Percentiles rank a stretch among this genome's conserved stretches.
These are phyloP conservation scores for Calonectria crousiana DNA, from an alignment of 2,329 filamentous ascomycete genomes.

Conservation along the genomic window DNA sequence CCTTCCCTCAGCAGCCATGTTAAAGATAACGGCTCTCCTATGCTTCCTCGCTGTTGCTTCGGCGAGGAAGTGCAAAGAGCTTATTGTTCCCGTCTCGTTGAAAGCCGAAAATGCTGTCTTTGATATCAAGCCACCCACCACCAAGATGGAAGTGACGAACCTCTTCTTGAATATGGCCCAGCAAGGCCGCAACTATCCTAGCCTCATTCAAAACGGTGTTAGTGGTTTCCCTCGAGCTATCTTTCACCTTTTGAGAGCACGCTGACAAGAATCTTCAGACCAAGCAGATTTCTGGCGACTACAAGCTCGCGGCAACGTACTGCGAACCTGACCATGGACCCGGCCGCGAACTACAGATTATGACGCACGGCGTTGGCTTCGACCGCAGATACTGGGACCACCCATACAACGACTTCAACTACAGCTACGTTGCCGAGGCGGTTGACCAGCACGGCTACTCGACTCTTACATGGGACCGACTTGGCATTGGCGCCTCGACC, in stretches of 20 bases:
- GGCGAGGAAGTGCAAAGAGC: slow-evolving; percentile 58
- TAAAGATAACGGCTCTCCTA: slow-evolving; percentile 38
- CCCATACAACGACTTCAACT: slow-evolving; percentile 68
- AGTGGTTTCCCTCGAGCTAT: slow-evolving; percentile 21
- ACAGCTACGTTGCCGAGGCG: slow-evolving; percentile 71
- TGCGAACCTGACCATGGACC: slow-evolving; percentile 66
- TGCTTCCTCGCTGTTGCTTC: slow-evolving; percentile 43
- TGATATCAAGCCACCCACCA: slow-evolving; percentile 58
- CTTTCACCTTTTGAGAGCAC: neutral
- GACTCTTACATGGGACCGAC: slow-evolving; percentile 72
- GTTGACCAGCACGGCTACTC: slow-evolving; percentile 67
- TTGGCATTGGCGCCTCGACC: slow-evolving; percentile 70
- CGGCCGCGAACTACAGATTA: slow-evolving; percentile 52
- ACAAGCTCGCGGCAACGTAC: slow-evolving; percentile 71
- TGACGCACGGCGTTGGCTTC: slow-evolving; percentile 57
- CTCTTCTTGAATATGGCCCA: slow-evolving; percentile 64
- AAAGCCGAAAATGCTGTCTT: slow-evolving; percentile 67
- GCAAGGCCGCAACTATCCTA: slow-evolving; percentile 64
- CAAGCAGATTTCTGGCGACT: slow-evolving; percentile 62
- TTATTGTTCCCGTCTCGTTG: slow-evolving; percentile 68
- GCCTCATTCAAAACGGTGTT: slow-evolving; percentile 58
- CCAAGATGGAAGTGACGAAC: slow-evolving; percentile 69
- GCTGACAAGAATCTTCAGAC: slow-evolving; percentile 53
- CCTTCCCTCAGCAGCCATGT: slow-evolving; percentile 29
- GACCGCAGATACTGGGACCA: slow-evolving; percentile 71